These are phyloP conservation scores for Rutstroemia sp. DNA, from an alignment of 2,329 filamentous ascomycete genomes.

Conservation along the genomic window DNA sequence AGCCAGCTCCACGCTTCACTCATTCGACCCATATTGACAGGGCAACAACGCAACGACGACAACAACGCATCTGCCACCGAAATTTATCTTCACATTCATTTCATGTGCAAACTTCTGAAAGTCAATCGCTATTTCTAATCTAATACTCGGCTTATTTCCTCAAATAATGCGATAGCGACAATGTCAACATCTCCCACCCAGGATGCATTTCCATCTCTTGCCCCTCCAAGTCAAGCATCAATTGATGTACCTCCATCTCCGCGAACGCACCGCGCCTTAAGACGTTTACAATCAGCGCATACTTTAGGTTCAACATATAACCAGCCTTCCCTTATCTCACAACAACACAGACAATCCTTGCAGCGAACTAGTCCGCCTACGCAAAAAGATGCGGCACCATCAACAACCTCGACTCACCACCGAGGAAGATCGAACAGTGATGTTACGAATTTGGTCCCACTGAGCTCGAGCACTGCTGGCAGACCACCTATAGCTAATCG, in stretches of 20 bases:
- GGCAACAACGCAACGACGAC: too few species aligned
- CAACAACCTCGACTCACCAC: slow-evolving; percentile 30
- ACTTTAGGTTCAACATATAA: slow-evolving; percentile 49
- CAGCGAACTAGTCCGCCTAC: slow-evolving; percentile 20
- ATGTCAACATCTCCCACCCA: slow-evolving; percentile 17
- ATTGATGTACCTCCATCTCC: slow-evolving; percentile 52
- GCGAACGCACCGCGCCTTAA: slow-evolving; percentile 58
- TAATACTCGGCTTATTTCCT: background rate
- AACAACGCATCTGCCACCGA: too few species aligned
- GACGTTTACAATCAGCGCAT: slow-evolving; percentile 71
- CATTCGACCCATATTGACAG: too few species aligned
- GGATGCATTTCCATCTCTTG: slow-evolving; percentile 20
- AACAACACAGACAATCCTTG: slow-evolving; percentile 47
- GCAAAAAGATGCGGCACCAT: slow-evolving; percentile 9
- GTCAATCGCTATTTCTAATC: too few species aligned
- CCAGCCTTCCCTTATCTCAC: slow-evolving; percentile 51
- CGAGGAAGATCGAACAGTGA: slow-evolving; percentile 68
- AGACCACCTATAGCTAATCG: slow-evolving; percentile 39
- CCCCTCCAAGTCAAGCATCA: slow-evolving; percentile 15
- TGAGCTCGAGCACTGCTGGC: slow-evolving; percentile 33
- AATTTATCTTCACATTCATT: too few species aligned
- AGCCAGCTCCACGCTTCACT: too few species aligned
- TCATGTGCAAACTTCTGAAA: too few species aligned
- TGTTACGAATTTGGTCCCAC: slow-evolving; percentile 40
- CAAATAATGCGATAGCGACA: slow-evolving; percentile 3